Evolutionary conservation across 345 rosid genomes (phyloP).

Genomic region (Populus nigra): DNA sequence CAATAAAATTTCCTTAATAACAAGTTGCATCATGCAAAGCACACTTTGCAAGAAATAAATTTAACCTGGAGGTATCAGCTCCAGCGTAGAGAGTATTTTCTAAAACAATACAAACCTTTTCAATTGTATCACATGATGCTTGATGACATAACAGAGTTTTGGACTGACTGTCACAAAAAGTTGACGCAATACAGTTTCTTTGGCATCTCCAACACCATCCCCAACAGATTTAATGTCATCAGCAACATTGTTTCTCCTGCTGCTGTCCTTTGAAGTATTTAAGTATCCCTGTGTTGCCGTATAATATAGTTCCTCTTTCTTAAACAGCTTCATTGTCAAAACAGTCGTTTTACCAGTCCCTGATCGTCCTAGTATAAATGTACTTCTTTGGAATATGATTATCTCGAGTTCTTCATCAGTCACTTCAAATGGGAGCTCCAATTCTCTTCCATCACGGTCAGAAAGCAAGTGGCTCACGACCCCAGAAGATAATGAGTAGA

Average conservation of each 20-base stretch:
- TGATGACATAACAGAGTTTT: constrained; percentile 45
- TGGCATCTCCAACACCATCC: constrained; percentile 9
- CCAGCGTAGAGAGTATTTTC: background rate
- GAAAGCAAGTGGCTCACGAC: constrained; percentile 39
- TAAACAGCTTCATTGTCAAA: constrained; percentile 43
- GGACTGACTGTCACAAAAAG: constrained; percentile 58
- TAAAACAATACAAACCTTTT: constrained; percentile 32
- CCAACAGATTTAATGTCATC: background rate
- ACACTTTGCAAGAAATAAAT: background rate
- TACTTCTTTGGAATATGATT: constrained; percentile 36
- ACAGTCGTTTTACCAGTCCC: constrained; percentile 65
- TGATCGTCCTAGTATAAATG: constrained; percentile 52
- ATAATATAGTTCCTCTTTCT: constrained; percentile 33
- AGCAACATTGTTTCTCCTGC: background rate
- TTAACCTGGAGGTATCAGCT: background rate
- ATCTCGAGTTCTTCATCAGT: constrained; percentile 44
- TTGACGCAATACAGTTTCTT: constrained; percentile 30
- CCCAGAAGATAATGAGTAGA: constrained; percentile 43
- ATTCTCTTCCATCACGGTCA: constrained; percentile 33
- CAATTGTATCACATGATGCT: constrained; percentile 39
- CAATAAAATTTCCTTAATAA: background rate
- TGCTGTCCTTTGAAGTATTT: background rate
- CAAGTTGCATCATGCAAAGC: background rate
- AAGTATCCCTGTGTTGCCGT: constrained; percentile 23
- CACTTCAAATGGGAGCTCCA: constrained; percentile 53